Base-by-base conservation (phyloP, 192 early-diverging fungal genomes). In the Coemansia sp. region DNA sequence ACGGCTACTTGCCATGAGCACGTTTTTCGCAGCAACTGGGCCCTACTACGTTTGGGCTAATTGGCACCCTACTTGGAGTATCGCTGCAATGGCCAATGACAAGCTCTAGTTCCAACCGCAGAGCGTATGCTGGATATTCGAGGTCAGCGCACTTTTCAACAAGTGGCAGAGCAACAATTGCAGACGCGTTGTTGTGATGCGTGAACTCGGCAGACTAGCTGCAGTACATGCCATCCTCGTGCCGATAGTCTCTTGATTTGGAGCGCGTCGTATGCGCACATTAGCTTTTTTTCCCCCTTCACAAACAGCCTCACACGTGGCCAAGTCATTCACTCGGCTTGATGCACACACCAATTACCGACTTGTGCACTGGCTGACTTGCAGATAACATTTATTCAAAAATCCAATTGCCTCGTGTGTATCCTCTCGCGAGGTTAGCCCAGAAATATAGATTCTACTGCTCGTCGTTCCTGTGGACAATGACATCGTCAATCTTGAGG, bases 401-500 rank as follows among this genome's bases (percentile, higher is more conserved):
- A 31, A 17, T 7, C 29, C 29, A 54, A 54, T 31, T 54, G 51
- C 47, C 9, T 27, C n/a, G n/a, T 51, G 42, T n/a, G 6, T 19
- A n/a, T 20, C 45, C 27, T 32, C 51, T 6, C 10, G 14, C 29
- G 11, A 12, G 25, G 51, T 54, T 43, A n/a, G 49, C 14, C 9
- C 17, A 19, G 20, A 40, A 24, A 3, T 1, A 17, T 24, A 31
- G 6, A 10, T n/a, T 29, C 36, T 75, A 60, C 51, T 82, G 67
- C 32, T 76, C 74, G 57, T 73, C 79, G 0, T 67, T 39, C 51
- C 56, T 72, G 59, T 85, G 80, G 35, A 86, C 81, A 49, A 90
- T 91, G 56, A 92, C 92, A 85, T 95, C 94, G 77, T 95, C 94
- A 67, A 97, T 94, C 83, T 98, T 99, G 45, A 98, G 89, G 65